These are phyloP conservation scores for Populus alba DNA, from an alignment of 345 rosid species.

Conservation along the genomic window DNA sequence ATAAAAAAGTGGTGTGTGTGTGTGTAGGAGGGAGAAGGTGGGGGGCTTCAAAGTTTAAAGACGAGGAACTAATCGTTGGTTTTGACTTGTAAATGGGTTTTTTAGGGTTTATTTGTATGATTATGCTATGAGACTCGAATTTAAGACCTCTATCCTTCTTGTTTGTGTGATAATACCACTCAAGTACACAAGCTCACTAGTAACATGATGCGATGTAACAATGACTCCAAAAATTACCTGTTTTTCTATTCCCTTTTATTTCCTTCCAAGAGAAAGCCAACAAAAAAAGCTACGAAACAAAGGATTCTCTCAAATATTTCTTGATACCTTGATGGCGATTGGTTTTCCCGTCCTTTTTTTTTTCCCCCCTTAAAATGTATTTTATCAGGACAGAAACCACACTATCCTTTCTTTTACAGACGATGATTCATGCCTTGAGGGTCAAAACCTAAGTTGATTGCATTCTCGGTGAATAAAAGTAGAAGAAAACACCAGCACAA, in stretches of 20 bases:
- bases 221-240: constrained; percentile 27
- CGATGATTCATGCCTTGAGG: constrained; percentile 14
- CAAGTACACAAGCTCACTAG: no score
- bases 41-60: not conserved
- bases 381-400: not conserved
- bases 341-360: not conserved
- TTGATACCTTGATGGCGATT: constrained; percentile 12
- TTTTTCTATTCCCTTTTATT: constrained; percentile 14
- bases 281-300: constrained; percentile 21
- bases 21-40: not conserved
- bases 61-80: not conserved
- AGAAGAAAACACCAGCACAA: constrained; percentile 13
- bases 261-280: constrained; percentile 39
- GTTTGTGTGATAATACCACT: no score
- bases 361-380: not conserved
- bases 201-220: not conserved
- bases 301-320: constrained; percentile 26
- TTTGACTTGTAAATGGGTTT: not conserved
- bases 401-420: not conserved
- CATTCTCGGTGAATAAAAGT: constrained; percentile 15
- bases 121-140: no score
- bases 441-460: constrained; percentile 24
- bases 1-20: not conserved
- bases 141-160: no score
- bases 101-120: no score